A percentile compares a stretch with the other conserved stretches of the same genome.
Conservation (phyloP, 129 eudicot species). For the Sambucus nigra region DNA sequence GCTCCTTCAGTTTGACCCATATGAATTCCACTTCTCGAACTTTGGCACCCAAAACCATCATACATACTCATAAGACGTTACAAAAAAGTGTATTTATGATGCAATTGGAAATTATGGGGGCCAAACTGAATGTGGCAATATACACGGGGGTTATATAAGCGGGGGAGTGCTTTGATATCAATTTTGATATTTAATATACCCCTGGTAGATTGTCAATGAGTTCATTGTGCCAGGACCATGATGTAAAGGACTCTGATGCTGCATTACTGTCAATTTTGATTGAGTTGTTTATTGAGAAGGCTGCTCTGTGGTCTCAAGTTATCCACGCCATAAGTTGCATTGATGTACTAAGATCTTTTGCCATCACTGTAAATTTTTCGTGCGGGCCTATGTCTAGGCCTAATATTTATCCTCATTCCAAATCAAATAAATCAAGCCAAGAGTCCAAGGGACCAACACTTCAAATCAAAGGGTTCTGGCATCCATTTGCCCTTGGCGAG, state of each 20-base stretch:
- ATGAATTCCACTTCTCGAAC: too few relatives aligned
- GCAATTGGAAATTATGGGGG: too few relatives aligned
- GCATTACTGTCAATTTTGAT: slow-evolving; percentile 70
- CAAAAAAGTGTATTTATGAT: too few relatives aligned
- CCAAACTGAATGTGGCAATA: too few relatives aligned
- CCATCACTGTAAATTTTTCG: slow-evolving; percentile 45
- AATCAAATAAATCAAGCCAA: slow-evolving; percentile 14
- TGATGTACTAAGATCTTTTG: slow-evolving; percentile 89
- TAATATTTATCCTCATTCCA: slow-evolving; percentile 42
- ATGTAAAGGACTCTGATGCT: slow-evolving; percentile 54
- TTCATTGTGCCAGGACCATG: slow-evolving; percentile 61
- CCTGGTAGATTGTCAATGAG: too few relatives aligned
- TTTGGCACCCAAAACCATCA: too few relatives aligned
- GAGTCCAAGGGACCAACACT: slow-evolving; percentile 59
- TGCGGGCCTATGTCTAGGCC: slow-evolving; percentile 72
- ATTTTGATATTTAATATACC: too few relatives aligned
- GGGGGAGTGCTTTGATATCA: too few relatives aligned
- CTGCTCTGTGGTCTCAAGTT: slow-evolving; percentile 70
- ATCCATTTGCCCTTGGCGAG: slow-evolving; percentile 89
- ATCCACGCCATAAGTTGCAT: slow-evolving; percentile 55
- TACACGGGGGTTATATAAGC: too few relatives aligned
- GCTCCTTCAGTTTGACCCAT: too few relatives aligned
- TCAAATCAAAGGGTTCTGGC: slow-evolving; percentile 69
- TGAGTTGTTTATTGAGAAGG: slow-evolving; percentile 79
- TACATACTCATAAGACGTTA: too few relatives aligned